These are phyloP conservation scores for Tuber borchii DNA, from an alignment of 495 filamentous ascomycete genomes.

Conservation along the genomic window DNA sequence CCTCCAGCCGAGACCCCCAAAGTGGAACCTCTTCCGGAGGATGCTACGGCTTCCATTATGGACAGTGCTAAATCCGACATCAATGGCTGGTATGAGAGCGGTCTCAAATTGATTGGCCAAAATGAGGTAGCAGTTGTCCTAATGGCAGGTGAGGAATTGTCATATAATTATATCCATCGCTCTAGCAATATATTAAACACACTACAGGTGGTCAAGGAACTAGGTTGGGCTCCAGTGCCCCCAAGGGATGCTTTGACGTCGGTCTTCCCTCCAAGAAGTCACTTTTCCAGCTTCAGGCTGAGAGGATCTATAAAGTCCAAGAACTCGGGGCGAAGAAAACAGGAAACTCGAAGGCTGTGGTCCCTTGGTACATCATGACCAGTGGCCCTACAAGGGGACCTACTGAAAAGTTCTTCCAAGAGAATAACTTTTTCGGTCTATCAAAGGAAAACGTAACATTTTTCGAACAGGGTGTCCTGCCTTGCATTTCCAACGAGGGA, in stretches of 20 bases:
- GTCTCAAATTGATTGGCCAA: conserved; percentile 73
- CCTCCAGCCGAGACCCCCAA: conserved; percentile 44
- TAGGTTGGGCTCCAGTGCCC: conserved; percentile 83
- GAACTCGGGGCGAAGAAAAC: conserved; percentile 66
- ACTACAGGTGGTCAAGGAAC: conserved; percentile 84
- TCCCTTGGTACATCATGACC: conserved; percentile 99
- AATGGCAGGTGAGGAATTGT: conserved; percentile 53
- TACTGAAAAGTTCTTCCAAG: conserved; percentile 86
- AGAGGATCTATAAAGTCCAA: conserved; percentile 86
- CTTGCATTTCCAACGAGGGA: conserved; percentile 94
- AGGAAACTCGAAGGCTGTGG: conserved; percentile 58
- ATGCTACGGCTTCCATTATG: conserved; percentile 80
- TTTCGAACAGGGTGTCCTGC: conserved; percentile 95
- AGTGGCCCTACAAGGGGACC: conserved; percentile 89
- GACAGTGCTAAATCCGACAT: conserved; percentile 78
- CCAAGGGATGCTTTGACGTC: conserved; percentile 96
- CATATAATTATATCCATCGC: conserved; percentile 2
- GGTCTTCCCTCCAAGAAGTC: conserved; percentile 86
- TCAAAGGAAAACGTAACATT: conserved; percentile 76
- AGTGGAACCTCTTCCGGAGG: conserved; percentile 85
- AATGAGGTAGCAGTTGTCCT: conserved; percentile 93
- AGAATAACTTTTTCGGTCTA: conserved; percentile 85
- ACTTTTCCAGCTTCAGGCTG: conserved; percentile 93
- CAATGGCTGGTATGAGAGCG: conserved; percentile 75
- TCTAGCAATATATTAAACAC: conserved; percentile 10